Evolutionary conservation across 202 grass and related monocot species (phyloP), one percentile per base, ranked within the genome.

Genomic region (Panicum virgatum): DNA sequence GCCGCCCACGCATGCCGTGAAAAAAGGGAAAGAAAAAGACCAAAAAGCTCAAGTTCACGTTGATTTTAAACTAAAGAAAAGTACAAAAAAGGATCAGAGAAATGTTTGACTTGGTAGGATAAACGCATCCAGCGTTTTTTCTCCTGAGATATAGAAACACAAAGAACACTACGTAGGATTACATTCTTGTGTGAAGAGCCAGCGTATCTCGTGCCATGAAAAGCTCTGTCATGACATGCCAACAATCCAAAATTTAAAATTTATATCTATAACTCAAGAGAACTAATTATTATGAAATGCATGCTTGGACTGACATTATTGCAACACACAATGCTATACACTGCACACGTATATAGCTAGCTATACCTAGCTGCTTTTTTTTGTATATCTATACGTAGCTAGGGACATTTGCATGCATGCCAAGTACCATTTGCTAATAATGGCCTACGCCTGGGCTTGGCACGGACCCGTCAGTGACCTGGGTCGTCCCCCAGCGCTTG

Each of bases 361-460:
- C 68, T 5, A 48, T 71, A 30, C 25, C 25, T 50, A 71, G 43
- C 44, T 40, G 43, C 44, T 40, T 64, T 19, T 13, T 59, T 39
- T 15, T 16, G 7, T 12, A 9, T n/a, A 6, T 20, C 16, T 36
- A 23, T 18, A 5, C 7, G 2, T 59, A 25, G 2, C 0, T 7
- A 27, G 25, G 22, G 25, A 29, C 57, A 60, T 60, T 59, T 59
- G 10, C 56, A 57, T 26, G 54, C n/a, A 7, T 12, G 12, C 4
- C 2, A 5, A 29, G 38, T 16, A 76, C 22, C 23, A 23, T 65
- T 18, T 15, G 5, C 16, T 15, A 3, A 11, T 26, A 59, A 5
- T 82, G 54, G 29, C 69, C 69, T 27, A 53, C 23, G n/a, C 69
- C 80, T 11, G 80, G 69, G 30, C 69, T 82, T 4, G 80, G 80